A percentile compares a stretch with the other conserved stretches of the same genome.
These are phyloP conservation scores for Trypanosomatidae sp. DNA, from an alignment of 208 protist genomes.

Conservation along the genomic window DNA sequence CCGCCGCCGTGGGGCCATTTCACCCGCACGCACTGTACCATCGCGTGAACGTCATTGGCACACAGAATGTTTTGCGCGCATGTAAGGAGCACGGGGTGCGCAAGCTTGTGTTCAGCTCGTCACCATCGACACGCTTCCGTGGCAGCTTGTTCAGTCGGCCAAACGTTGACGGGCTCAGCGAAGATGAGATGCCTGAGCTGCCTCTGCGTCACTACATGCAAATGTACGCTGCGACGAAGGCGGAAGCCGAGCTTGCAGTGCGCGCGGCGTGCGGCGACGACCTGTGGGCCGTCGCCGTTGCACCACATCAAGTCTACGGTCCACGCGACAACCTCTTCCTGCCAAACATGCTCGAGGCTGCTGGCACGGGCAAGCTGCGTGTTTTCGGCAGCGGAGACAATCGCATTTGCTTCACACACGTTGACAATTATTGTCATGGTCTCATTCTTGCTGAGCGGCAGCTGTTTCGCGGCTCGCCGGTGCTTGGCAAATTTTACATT, in stretches of 20 bases:
- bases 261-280: constrained; percentile 58
- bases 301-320: constrained; percentile 93
- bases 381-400: constrained; percentile 90
- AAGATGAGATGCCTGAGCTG: constrained; percentile 80
- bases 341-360: constrained; percentile 90
- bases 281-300: constrained; percentile 83
- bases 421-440: constrained; percentile 93
- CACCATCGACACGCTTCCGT: constrained; percentile 88
- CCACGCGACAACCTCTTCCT: constrained; percentile 92
- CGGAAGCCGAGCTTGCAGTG: constrained; percentile 84
- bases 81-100: constrained; percentile 83
- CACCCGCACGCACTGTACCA: constrained; percentile 81
- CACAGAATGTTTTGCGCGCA: constrained; percentile 88
- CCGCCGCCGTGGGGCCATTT: constrained; percentile 91
- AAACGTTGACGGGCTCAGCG: constrained; percentile 87
- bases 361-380: constrained; percentile 87
- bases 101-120: constrained; percentile 91
- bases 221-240: constrained; percentile 91
- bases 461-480: constrained; percentile 79
- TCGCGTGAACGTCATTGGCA: constrained; percentile 88
- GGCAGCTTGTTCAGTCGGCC: constrained; percentile 79
- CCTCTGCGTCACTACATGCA: constrained; percentile 87
- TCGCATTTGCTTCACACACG: constrained; percentile 92
- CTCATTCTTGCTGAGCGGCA: constrained; percentile 88
- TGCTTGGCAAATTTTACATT: constrained; percentile 93